Evolutionary conservation across 1,139 yeast genomes (phyloP).

Genomic region (Debaryomyces psychrophilus): DNA sequence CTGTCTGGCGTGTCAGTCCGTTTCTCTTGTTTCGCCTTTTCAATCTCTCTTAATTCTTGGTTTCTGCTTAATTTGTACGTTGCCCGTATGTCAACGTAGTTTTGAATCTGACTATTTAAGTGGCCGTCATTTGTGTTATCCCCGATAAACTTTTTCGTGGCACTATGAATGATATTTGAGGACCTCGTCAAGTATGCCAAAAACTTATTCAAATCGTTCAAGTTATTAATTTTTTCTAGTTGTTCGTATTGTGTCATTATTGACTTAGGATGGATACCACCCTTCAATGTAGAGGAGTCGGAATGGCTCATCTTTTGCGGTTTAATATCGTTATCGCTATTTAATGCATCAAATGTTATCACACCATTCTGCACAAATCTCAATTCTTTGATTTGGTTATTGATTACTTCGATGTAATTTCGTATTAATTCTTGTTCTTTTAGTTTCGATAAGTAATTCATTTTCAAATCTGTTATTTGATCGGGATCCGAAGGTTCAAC

Average conservation of each 20-base stretch:
- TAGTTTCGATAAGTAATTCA: conserved; percentile 40
- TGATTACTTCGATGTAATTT: conserved; percentile 48
- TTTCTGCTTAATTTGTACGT: conserved; percentile 26
- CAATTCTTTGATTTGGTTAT: conserved; percentile 50
- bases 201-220: conserved; percentile 48
- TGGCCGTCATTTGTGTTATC: conserved; percentile 18
- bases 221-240: conserved; percentile 43
- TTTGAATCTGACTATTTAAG: conserved; percentile 40
- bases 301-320: conserved; percentile 8
- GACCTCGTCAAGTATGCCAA: conserved; percentile 44
- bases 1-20: background rate
- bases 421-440: conserved; percentile 50
- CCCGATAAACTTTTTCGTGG: conserved; percentile 32
- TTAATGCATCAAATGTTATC: conserved; percentile 48
- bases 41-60: conserved; percentile 20
- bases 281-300: background rate
- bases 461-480: conserved; percentile 30
- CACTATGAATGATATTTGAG: conserved; percentile 45
- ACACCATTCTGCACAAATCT: conserved; percentile 52
- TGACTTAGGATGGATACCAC: conserved; percentile 4
- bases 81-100: conserved; percentile 35
- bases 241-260: conserved; percentile 29
- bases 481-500: conserved; percentile 3
- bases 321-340: conserved; percentile 16
- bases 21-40: conserved; percentile 14